phyloP scores from a whole-genome alignment of 2,329 filamentous ascomycete species.

The Phaeosphaeria sp. region DNA sequence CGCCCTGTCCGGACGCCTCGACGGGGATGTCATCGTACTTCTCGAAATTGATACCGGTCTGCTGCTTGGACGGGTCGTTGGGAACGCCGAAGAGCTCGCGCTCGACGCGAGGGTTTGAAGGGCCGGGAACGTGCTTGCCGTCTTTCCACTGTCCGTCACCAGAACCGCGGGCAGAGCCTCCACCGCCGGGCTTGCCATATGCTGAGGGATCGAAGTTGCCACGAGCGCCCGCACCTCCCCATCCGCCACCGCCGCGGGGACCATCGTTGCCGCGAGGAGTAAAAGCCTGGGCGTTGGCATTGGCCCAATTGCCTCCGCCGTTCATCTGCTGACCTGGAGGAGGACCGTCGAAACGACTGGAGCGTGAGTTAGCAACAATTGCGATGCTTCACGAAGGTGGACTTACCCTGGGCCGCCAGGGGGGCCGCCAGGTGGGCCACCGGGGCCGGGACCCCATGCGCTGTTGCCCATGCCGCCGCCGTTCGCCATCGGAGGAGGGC shows the following conservation, averaged over 20 bases:
- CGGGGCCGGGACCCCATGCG: slow-evolving; percentile 60
- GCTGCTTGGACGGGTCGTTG: slow-evolving; percentile 93
- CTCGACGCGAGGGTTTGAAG: slow-evolving; percentile 86
- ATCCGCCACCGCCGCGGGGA: slow-evolving; percentile 45
- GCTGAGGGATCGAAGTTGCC: slow-evolving; percentile 68
- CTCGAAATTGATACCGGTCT: slow-evolving; percentile 99
- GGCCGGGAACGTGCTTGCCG: slow-evolving; percentile 93
- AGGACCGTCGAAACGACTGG: slow-evolving; percentile 42
- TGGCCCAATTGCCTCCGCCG: slow-evolving; percentile 64
- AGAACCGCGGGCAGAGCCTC: slow-evolving; percentile 73
- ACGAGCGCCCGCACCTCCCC: slow-evolving; percentile 46
- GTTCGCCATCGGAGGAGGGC: slow-evolving; percentile 57
- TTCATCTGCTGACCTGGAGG: slow-evolving; percentile 50
- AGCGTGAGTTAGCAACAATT: too few species aligned
- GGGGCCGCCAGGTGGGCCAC: too few species aligned
- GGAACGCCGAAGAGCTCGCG: slow-evolving; percentile 91
- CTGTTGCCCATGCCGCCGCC: slow-evolving; percentile 63
- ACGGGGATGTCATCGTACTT: slow-evolving; percentile 99
- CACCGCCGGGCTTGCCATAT: slow-evolving; percentile 62
- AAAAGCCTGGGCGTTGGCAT: slow-evolving; percentile 66
- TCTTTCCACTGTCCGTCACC: slow-evolving; percentile 97
- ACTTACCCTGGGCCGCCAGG: slow-evolving; percentile 25
- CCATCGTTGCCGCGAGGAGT: slow-evolving; percentile 54
- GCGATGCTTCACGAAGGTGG: too few species aligned
- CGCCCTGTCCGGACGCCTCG: slow-evolving; percentile 91